Conservation (phyloP, 441 rosid species). For the Syzygium syzygioides region DNA sequence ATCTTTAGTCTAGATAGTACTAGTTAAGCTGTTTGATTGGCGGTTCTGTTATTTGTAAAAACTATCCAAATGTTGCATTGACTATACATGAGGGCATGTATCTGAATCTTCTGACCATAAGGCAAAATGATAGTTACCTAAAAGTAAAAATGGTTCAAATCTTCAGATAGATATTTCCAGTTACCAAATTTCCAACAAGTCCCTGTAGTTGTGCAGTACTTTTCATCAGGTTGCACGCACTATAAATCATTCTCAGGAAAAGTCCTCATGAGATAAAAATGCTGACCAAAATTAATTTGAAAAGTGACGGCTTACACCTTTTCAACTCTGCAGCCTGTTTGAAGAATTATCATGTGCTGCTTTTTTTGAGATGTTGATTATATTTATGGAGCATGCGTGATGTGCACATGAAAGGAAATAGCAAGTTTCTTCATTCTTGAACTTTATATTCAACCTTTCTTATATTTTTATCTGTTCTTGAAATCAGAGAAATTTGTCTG, state of each 20-base stretch:
- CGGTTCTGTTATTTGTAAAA: neutral
- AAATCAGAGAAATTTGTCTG: neutral
- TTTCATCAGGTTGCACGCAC: neutral
- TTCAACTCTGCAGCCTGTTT: neutral
- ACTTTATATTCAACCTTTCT: neutral
- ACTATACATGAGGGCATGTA: neutral
- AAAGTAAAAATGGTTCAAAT: neutral
- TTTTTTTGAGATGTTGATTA: slow-evolving; percentile 7
- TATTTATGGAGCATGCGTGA: neutral
- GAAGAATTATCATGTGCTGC: neutral
- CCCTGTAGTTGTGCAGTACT: neutral
- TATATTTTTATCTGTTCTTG: neutral
- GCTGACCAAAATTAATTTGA: neutral
- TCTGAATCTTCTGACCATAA: neutral
- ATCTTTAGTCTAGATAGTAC: neutral
- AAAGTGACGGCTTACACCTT: neutral
- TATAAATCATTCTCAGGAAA: neutral
- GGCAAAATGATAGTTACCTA: neutral
- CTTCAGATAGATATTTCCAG: neutral
- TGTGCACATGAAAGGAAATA: neutral
- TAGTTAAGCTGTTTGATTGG: neutral
- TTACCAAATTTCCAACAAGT: neutral
- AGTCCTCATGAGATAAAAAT: neutral
- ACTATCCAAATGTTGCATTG: neutral
- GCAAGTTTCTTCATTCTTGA: neutral